Conservation (phyloP, 2,329 filamentous ascomycete species). For the Pyricularia grisea region DNA sequence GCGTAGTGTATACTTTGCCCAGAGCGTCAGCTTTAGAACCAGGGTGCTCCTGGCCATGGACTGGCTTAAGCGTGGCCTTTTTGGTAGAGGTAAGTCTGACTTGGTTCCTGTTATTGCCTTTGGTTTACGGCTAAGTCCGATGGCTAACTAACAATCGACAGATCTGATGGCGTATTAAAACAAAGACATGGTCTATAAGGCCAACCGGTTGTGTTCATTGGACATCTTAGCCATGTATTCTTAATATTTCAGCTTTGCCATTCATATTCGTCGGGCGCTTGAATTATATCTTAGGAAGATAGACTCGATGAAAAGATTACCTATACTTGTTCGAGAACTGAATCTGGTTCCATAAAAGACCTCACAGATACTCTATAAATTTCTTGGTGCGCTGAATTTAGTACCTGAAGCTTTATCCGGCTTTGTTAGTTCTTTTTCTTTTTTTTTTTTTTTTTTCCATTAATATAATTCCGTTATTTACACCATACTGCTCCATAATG, state of each 20-base stretch:
- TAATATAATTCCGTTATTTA: not conserved
- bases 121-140: not conserved
- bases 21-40: constrained; percentile 90
- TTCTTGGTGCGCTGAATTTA: not conserved
- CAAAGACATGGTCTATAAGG: not conserved
- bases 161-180: constrained; percentile 25
- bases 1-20: constrained; percentile 93
- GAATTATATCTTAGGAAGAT: not conserved
- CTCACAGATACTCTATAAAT: not conserved
- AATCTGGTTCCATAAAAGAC: not conserved
- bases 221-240: not conserved
- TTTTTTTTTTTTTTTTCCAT: not conserved
- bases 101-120: not conserved
- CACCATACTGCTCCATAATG: not conserved
- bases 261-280: not conserved
- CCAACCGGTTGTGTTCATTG: not conserved
- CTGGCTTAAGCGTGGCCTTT: constrained; percentile 93
- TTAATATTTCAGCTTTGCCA: not conserved
- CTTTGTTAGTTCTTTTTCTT: too few species aligned
- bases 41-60: constrained; percentile 90
- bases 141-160: constrained; percentile 8
- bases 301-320: not conserved
- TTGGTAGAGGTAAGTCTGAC: constrained; percentile 72
- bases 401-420: not conserved
- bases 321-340: not conserved